Evolutionary conservation across 768 basidiomycete species (phyloP), one percentile per base, ranked within the genome.

Genomic region (Leccinum broughii): DNA sequence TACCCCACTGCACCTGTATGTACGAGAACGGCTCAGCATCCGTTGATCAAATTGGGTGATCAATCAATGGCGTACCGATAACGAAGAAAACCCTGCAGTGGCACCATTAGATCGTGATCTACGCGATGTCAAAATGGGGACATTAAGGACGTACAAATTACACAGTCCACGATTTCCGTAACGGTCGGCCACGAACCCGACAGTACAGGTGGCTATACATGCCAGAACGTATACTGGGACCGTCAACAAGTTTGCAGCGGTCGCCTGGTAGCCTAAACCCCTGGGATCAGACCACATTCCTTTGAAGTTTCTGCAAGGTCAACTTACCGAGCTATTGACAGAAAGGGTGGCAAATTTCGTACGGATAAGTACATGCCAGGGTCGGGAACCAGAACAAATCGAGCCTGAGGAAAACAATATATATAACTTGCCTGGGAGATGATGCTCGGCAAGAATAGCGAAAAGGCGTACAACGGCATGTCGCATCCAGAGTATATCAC

Each of bases 151-250:
- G 44, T 64, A 88, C 86, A 92, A 65, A 67, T 88, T 89, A 64
- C 87, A 82, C 51, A 80, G 76, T 2, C 86, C 88, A 60, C 91
- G 77, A 46, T 78, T 77, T 17, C 85, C 83, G 60, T 80, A 78
- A 54, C 82, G 77, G 69, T 92, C 89, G 1, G 88, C 88, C 9
- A 77, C 52, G 69, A 79, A 88, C 6, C 88, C 89, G 34, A 90
- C 84, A 0, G 72, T 55, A 66, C 85, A 88, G 4, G 90, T 92
- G 41, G 85, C 70, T 24, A 86, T 75, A 63, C 88, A 86, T 11
- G 90, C 91, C 49, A 84, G 79, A 8, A 78, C 79, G 66, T 92
- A 93, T 39, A 91, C 88, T 0, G 90, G 91, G 4, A 92, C 89
- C 4, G 88, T 89, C 56, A 92, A 72, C 46, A 92, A 77, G 70